Conservation (phyloP, 805 yeast genomes). For the Metschnikowia gelsemii region DNA sequence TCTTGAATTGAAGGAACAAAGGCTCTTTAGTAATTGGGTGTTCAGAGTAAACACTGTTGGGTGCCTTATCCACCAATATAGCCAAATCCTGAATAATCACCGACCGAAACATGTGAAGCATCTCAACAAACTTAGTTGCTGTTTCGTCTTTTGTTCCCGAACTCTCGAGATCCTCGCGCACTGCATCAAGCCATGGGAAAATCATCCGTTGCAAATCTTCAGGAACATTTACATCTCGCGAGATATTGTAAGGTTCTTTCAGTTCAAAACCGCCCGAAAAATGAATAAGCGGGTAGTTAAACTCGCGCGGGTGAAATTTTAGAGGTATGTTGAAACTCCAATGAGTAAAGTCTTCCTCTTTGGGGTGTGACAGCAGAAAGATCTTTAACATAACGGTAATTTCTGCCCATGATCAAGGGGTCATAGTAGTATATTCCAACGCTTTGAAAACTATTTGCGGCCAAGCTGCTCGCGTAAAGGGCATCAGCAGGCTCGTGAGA, state of each 20-base stretch:
- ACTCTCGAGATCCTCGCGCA: background rate
- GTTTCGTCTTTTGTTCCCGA: background rate
- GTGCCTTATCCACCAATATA: background rate
- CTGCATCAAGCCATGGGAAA: conserved; percentile 1
- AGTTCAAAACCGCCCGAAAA: background rate
- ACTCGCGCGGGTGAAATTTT: background rate
- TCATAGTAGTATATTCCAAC: too few relatives aligned
- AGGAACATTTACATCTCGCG: background rate
- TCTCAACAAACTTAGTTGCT: background rate
- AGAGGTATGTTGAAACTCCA: background rate
- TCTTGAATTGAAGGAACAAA: too few relatives aligned
- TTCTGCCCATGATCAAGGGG: too few relatives aligned
- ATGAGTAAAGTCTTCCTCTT: too few relatives aligned
- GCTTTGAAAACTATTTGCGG: too few relatives aligned
- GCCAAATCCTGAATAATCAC: background rate
- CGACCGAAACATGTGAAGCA: background rate
- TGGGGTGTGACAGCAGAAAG: too few relatives aligned
- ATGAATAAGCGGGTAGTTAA: background rate
- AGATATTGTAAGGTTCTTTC: background rate
- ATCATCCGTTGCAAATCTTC: background rate
- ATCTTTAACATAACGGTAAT: too few relatives aligned
- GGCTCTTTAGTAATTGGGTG: too few relatives aligned
- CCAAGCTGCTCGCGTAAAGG: too few relatives aligned
- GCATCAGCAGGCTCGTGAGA: too few relatives aligned
- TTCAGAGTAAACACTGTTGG: too few relatives aligned